Conservation (phyloP, 768 basidiomycete species). For the Panaeolus papilionaceus region DNA sequence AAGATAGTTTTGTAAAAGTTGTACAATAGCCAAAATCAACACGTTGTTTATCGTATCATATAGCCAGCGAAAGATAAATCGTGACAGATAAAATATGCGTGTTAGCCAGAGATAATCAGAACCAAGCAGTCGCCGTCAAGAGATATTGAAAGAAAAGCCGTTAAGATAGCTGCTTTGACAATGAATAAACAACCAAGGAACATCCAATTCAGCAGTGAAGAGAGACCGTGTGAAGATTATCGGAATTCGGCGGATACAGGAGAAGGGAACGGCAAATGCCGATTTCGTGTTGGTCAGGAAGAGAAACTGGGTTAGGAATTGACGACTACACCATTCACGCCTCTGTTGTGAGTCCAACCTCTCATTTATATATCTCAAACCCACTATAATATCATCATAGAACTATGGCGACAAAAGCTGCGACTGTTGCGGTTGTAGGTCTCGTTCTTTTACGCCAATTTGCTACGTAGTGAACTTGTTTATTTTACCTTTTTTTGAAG, state of each 20-base stretch:
- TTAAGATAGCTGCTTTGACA: background rate
- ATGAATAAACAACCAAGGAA: background rate
- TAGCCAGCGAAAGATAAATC: background rate
- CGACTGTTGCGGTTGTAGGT: conserved; percentile 69
- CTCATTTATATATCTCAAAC: background rate
- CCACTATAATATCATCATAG: conserved; percentile 25
- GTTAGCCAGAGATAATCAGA: too few relatives aligned
- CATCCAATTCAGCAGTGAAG: background rate
- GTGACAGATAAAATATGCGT: too few relatives aligned
- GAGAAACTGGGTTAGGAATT: conserved; percentile 21
- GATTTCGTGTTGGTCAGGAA: conserved; percentile 28
- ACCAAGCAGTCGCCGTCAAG: too few relatives aligned
- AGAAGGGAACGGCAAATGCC: conserved; percentile 44
- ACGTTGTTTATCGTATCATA: background rate
- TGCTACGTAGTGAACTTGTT: conserved; percentile 30
- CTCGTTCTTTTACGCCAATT: background rate
- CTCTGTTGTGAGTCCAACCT: conserved; percentile 32
- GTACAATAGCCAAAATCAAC: conserved; percentile 5
- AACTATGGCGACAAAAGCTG: conserved; percentile 76
- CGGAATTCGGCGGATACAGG: conserved; percentile 44
- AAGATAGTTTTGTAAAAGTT: background rate
- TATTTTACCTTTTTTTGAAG: conserved; percentile 45
- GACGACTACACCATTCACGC: conserved; percentile 31
- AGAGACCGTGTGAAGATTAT: conserved; percentile 9
- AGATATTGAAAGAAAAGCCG: background rate